Base-by-base conservation (phyloP, 257 asterid genomes). In the Lycium ferocissimum region DNA sequence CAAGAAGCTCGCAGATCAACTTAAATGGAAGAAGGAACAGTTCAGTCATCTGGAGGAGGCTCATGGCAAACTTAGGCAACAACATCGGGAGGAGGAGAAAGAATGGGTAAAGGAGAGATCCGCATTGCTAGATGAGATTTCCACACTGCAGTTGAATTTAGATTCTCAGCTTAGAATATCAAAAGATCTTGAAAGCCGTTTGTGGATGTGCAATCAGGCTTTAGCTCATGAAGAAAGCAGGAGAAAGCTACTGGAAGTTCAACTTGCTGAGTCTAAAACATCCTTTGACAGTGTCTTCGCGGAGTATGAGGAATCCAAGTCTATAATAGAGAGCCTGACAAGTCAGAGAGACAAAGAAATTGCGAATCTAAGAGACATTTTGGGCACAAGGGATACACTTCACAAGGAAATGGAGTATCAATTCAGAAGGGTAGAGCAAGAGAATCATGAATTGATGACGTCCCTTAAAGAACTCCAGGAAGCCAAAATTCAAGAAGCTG, bases 11-110 rank as follows among this genome's bases (percentile, higher is more conserved):
- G 92, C 92, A 85, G 92, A 92, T 85, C 94, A 92, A 90, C 91
- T 95, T 88, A 94, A 95, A 86, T 94, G 98, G 98, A 94, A 93
- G 91, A 95, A 89, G 86, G 99, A 95, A 85, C 98, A 93, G 87
- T 95, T 95, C 82, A 83, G 85, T 85, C 99, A 92, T 87, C 86
- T 95, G 85, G 91, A 93, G 86, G 98, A 94, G 87, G 98, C 98
- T 86, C 93, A 95, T 84, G 86, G 90, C 83, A 92, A 92, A 89
- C 94, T 94, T 84, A 87, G 85, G 10, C 87, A 81, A 85, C 86
- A 92, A 70, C 87, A 90, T 22, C 92, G 71, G 66, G 89, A 22
- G 81, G 93, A 84, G 86, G 97, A 92, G 79, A 93, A 92, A 86
- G 97, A 93, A 86, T 95, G 99, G 99, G 93, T 88, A 88, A 94